phyloP scores from a whole-genome alignment of 768 basidiomycete genomes.

The Pisolithus marmoratus region DNA sequence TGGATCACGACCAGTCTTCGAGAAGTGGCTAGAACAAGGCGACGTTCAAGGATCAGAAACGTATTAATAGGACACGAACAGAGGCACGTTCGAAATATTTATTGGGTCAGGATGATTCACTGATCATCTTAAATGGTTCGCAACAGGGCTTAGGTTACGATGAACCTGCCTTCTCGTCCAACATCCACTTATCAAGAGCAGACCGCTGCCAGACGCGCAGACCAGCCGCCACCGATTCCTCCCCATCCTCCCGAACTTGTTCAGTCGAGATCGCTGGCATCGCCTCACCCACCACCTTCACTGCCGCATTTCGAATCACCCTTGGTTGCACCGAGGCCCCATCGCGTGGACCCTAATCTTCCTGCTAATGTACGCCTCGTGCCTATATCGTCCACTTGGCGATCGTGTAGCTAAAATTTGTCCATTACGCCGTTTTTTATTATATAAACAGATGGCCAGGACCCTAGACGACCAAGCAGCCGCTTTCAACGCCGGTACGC shows the following conservation, averaged over 20 bases:
- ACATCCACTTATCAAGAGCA: constrained; percentile 8
- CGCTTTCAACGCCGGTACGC: constrained; percentile 19
- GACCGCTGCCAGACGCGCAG: constrained; percentile 5
- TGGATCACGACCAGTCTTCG: too few relatives aligned
- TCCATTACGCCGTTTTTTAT: constrained; percentile 14
- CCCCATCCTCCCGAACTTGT: constrained; percentile 41
- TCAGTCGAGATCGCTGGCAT: constrained; percentile 14
- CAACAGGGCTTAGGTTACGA: background rate
- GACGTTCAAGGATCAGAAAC: too few relatives aligned
- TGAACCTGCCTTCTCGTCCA: constrained; percentile 26
- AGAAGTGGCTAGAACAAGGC: too few relatives aligned
- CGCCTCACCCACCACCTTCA: constrained; percentile 33
- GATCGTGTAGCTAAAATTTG: constrained; percentile 9
- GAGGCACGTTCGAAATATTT: constrained; percentile 1
- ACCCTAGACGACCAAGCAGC: constrained; percentile 47
- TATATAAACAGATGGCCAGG: constrained; percentile 52
- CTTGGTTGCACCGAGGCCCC: constrained; percentile 61
- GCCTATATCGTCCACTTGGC: constrained; percentile 3
- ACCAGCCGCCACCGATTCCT: constrained; percentile 42
- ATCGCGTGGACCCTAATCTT: constrained; percentile 53
- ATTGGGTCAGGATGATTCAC: background rate
- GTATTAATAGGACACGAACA: background rate
- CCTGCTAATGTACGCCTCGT: constrained; percentile 54
- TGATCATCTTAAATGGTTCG: background rate
- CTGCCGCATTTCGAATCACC: constrained; percentile 44